Evolutionary conservation across 225 moss, liverwort and hornwort genomes (phyloP).

Genomic region (Bryoerythrophyllum caledonicum): DNA sequence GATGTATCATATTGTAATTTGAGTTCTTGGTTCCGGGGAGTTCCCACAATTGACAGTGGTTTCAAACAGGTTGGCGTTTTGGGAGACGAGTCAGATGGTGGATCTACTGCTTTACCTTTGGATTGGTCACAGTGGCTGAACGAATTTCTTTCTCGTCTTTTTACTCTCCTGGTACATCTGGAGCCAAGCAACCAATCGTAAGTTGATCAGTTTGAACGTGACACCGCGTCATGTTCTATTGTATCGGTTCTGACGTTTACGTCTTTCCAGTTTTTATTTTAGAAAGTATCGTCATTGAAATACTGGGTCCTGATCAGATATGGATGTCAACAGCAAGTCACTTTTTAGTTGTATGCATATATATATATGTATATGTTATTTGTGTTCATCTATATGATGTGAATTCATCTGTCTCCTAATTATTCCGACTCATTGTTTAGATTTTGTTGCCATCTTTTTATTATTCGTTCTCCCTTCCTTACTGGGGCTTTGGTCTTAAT

Average conservation of each 20-base stretch:
- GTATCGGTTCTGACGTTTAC: constrained; percentile 11
- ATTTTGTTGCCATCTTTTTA: not conserved
- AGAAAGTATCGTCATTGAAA: not conserved
- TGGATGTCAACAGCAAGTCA: constrained; percentile 13
- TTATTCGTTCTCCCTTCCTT: constrained; percentile 21
- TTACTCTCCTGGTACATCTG: constrained; percentile 84
- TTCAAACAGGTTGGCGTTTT: constrained; percentile 78
- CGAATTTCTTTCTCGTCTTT: constrained; percentile 97
- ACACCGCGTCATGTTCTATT: constrained; percentile 18
- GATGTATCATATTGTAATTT: constrained; percentile 17
- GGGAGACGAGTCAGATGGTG: constrained; percentile 92
- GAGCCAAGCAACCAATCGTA: constrained; percentile 96
- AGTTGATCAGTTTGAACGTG: constrained; percentile 52
- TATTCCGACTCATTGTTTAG: constrained; percentile 16
- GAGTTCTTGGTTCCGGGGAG: constrained; percentile 15
- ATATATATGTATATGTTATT: not conserved
- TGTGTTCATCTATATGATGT: not conserved
- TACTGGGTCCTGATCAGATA: constrained; percentile 15
- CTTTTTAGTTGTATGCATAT: constrained; percentile 3
- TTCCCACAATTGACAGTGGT: constrained; percentile 23
- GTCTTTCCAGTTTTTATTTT: not conserved
- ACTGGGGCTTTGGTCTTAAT: constrained; percentile 43
- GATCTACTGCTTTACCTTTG: constrained; percentile 76
- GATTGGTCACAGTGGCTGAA: constrained; percentile 99
- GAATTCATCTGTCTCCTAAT: constrained; percentile 7